Evolutionary conservation across 306 rosid genomes (phyloP).

Genomic region (Alnus rubra): DNA sequence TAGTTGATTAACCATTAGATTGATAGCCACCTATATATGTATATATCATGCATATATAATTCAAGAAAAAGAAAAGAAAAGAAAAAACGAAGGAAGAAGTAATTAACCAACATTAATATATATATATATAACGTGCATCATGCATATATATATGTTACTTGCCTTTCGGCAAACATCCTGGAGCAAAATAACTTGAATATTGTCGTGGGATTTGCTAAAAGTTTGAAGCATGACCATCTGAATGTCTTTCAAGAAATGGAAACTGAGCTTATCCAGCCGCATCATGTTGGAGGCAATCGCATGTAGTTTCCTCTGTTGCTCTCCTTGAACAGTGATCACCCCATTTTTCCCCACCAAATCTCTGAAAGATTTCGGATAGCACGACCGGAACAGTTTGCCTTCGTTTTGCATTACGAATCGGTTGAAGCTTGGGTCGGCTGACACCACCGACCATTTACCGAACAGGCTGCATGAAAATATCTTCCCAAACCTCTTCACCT

Average conservation of each 20-base stretch:
- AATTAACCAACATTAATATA: no score
- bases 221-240: constrained; percentile 72
- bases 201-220: constrained; percentile 47
- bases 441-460: constrained; percentile 85
- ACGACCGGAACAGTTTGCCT: constrained; percentile 72
- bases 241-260: constrained; percentile 62
- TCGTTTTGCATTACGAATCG: constrained; percentile 89
- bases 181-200: constrained; percentile 58
- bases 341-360: constrained; percentile 96
- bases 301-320: constrained; percentile 82
- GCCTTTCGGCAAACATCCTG: constrained; percentile 94
- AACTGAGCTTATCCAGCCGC: constrained; percentile 74
- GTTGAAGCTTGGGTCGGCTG: constrained; percentile 83
- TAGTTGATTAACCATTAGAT: constrained; percentile 86
- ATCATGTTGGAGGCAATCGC: constrained; percentile 83
- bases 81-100: background rate
- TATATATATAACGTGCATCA: background rate
- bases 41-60: background rate
- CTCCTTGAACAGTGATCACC: constrained; percentile 90
- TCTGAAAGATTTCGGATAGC: constrained; percentile 87
- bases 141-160: background rate
- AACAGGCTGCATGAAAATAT: constrained; percentile 83
- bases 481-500: constrained; percentile 83
- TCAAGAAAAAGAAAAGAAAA: background rate
- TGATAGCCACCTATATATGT: constrained; percentile 67